A percentile compares a stretch with the other conserved stretches of the same genome.
Evolutionary conservation across 176 grass and related monocot genomes (phyloP).

Genomic region (Eleusine coracana): DNA sequence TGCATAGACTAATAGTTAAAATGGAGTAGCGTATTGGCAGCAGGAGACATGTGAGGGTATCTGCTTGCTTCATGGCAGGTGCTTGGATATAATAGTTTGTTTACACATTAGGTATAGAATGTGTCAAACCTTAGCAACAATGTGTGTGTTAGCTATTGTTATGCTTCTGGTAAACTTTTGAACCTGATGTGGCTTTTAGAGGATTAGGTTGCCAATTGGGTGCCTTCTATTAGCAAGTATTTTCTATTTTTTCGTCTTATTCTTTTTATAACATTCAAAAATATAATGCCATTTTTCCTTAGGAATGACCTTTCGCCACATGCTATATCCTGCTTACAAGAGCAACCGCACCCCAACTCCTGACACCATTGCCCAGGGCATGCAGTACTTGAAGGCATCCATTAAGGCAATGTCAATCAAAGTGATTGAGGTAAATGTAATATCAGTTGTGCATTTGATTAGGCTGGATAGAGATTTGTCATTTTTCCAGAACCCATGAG

Average conservation of each 20-base stretch:
- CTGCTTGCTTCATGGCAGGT: not conserved
- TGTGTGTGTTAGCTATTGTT: not conserved
- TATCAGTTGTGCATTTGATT: constrained; percentile 29
- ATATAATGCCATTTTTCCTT: constrained; percentile 29
- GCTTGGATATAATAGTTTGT: constrained; percentile 15
- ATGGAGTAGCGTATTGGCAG: not conserved
- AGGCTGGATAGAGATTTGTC: not conserved
- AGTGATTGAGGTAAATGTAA: constrained; percentile 89
- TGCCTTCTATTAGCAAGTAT: not conserved
- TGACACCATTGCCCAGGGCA: constrained; percentile 87
- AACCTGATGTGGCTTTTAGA: not conserved
- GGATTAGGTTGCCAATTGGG: not conserved
- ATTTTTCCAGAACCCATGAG: not conserved
- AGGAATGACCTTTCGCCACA: constrained; percentile 96
- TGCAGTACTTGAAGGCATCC: constrained; percentile 97
- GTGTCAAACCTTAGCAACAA: not conserved
- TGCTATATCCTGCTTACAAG: constrained; percentile 92
- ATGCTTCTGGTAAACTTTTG: not conserved
- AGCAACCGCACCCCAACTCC: constrained; percentile 87
- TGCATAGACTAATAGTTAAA: not conserved
- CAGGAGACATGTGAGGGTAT: constrained; percentile 12
- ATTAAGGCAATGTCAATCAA: constrained; percentile 94
- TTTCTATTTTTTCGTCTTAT: not conserved
- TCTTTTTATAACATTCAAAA: not conserved
- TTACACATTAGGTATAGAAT: not conserved